Evolutionary conservation across 2,329 filamentous ascomycete species (phyloP), one percentile per base, ranked within the genome.

Genomic region (Drechslerella dactyloides): DNA sequence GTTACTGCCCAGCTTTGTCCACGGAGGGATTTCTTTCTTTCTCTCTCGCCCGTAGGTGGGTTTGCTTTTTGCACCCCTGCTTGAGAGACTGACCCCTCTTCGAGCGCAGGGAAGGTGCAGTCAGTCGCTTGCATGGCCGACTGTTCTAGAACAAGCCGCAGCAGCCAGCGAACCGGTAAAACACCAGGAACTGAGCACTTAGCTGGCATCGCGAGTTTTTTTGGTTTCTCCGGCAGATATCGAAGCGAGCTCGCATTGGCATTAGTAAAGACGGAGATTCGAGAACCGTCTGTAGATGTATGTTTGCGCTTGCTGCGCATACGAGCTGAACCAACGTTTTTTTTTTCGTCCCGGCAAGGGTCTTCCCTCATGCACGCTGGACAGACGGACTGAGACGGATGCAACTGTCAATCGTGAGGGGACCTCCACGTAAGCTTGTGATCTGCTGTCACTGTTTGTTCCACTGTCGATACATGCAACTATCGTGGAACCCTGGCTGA

Each of bases 61-160:
- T 23, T 35, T 51, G 46, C 46, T 53, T 35, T 53, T 53, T 53
- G 5, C 4, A 30, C 15, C 50, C 13, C 15, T 30, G 50, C 24
- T 8, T 8, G 27, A 33, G 27, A n/a, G 5, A 30, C n/a, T 10
- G n/a, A 48, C 44, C 44, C 44, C 44, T 48, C 40, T 13, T 44
- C 44, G 11, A 48, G n/a, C 44, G 4, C 44, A 48, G 17, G 44
- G 44, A 48, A 48, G 44, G 44, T 48, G 44, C 17, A 11, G 59
- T 50, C 60, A 42, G 58, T 48, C 23, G 42, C 46, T 17, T 37
- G 68, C 55, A 59, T 57, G 35, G 48, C 55, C 60, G 68, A 65
- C 51, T 65, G 68, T 72, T 72, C 68, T 72, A 72, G 68, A 72
- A 72, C 60, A 51, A 51, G 10, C 19, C n/a, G 44, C 44, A 11